Conservation (phyloP, 1,284 basidiomycete species). For the Sanghuangporus baumii region DNA sequence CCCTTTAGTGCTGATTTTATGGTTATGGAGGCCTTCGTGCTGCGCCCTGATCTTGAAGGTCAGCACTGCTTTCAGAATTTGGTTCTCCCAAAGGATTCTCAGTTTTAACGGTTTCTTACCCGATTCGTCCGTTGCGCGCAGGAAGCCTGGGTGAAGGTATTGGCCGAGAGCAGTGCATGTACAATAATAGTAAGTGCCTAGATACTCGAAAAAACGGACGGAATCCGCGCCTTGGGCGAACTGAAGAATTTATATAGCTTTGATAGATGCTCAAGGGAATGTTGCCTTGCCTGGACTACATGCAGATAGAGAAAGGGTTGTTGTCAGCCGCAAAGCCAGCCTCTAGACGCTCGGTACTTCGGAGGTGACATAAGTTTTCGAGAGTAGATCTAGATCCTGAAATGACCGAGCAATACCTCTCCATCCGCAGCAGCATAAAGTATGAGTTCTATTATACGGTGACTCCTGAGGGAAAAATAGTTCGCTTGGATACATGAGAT, state of each 20-base stretch:
- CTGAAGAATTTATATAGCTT: too few species aligned
- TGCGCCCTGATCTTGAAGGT: background rate
- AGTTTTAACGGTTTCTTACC: background rate
- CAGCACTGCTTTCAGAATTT: background rate
- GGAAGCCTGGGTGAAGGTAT: background rate
- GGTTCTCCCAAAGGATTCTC: background rate
- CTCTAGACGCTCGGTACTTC: background rate
- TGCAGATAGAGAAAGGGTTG: background rate
- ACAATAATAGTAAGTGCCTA: background rate
- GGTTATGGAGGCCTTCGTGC: background rate
- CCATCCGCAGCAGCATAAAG: background rate
- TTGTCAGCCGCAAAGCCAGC: background rate
- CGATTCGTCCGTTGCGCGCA: background rate
- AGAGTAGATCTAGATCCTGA: background rate
- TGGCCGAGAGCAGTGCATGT: background rate
- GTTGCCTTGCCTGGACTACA: too few species aligned
- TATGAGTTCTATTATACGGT: too few species aligned
- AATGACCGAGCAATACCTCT: background rate
- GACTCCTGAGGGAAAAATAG: too few species aligned
- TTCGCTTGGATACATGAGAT: too few species aligned
- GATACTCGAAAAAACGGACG: background rate
- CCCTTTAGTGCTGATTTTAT: background rate
- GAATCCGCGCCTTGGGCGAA: background rate
- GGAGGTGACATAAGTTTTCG: background rate
- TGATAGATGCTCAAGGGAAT: too few species aligned